These are phyloP conservation scores for Pseudozyma sp. DNA, from an alignment of 1,284 basidiomycete species.

Conservation along the genomic window DNA sequence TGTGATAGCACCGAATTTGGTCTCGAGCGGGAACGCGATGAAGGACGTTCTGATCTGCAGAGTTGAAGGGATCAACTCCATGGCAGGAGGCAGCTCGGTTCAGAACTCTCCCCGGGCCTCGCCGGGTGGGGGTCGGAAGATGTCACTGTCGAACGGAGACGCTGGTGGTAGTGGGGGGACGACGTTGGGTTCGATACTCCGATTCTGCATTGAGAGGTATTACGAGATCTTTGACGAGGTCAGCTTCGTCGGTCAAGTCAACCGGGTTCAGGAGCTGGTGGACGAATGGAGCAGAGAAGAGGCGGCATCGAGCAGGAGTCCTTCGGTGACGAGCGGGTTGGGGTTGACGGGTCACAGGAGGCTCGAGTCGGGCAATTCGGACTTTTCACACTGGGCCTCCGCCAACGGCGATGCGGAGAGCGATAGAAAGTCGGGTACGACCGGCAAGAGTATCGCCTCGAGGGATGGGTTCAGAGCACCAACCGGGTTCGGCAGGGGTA, in stretches of 20 bases:
- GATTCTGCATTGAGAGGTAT: slow-evolving; percentile 82
- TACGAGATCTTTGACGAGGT: slow-evolving; percentile 80
- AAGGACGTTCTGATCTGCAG: slow-evolving; percentile 70
- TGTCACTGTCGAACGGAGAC: slow-evolving; percentile 6
- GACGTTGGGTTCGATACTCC: slow-evolving; percentile 79
- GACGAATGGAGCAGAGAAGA: slow-evolving; percentile 17
- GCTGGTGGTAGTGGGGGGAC: slow-evolving; percentile 69
- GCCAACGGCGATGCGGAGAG: slow-evolving; percentile 6
- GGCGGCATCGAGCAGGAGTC: not conserved
- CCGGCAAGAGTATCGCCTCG: slow-evolving; percentile 23
- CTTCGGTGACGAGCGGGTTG: slow-evolving; percentile 14
- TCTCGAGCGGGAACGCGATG: slow-evolving; percentile 48
- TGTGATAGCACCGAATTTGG: slow-evolving; percentile 81
- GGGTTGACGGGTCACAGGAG: slow-evolving; percentile 18
- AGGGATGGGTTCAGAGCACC: slow-evolving; percentile 28
- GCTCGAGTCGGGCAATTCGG: slow-evolving; percentile 17
- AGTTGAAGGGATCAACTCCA: slow-evolving; percentile 77
- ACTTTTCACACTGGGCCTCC: slow-evolving; percentile 15
- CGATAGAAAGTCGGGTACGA: slow-evolving; percentile 15
- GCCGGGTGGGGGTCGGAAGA: not conserved
- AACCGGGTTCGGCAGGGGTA: slow-evolving; percentile 9
- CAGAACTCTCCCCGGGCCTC: slow-evolving; percentile 4
- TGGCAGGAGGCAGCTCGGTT: slow-evolving; percentile 70
- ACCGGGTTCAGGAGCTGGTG: slow-evolving; percentile 32
- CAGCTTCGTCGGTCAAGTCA: slow-evolving; percentile 15